A percentile compares a stretch with the other conserved stretches of the same genome.
Evolutionary conservation across 192 early-diverging fungal genomes (phyloP).

Genomic region (Entomortierella beljakovae): DNA sequence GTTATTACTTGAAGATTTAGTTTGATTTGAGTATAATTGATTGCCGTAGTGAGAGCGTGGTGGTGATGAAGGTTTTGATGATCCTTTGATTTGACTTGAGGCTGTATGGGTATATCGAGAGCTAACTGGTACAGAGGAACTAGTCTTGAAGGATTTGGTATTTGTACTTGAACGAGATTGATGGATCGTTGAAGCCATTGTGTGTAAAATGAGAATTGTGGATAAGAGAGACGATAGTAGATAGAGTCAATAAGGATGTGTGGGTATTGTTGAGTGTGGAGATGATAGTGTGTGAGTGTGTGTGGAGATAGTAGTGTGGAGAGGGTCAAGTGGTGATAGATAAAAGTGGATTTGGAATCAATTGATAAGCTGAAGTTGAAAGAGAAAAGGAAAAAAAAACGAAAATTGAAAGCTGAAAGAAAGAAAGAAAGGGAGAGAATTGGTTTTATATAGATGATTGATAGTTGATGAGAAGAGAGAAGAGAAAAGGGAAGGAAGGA

Average conservation of each 20-base stretch:
- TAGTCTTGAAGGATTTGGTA: not conserved
- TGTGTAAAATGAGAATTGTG: not conserved
- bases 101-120: not conserved
- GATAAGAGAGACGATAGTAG: too few species aligned
- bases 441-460: too few species aligned
- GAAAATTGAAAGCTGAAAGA: not conserved
- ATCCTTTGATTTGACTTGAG: not conserved
- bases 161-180: constrained; percentile 1
- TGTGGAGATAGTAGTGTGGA: not conserved
- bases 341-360: not conserved
- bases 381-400: constrained; percentile 5
- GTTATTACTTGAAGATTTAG: not conserved
- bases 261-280: too few species aligned
- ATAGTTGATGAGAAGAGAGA: not conserved
- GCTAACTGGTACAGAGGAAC: not conserved
- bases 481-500: not conserved
- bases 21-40: constrained; percentile 9
- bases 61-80: constrained; percentile 15
- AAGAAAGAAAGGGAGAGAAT: not conserved
- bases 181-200: not conserved
- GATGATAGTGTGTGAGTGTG: not conserved
- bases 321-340: not conserved
- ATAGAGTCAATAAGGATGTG: too few species aligned
- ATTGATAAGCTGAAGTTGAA: not conserved
- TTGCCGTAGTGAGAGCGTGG: not conserved